Base-by-base conservation (phyloP, 805 yeast genomes). In the Starmerella sp. region DNA sequence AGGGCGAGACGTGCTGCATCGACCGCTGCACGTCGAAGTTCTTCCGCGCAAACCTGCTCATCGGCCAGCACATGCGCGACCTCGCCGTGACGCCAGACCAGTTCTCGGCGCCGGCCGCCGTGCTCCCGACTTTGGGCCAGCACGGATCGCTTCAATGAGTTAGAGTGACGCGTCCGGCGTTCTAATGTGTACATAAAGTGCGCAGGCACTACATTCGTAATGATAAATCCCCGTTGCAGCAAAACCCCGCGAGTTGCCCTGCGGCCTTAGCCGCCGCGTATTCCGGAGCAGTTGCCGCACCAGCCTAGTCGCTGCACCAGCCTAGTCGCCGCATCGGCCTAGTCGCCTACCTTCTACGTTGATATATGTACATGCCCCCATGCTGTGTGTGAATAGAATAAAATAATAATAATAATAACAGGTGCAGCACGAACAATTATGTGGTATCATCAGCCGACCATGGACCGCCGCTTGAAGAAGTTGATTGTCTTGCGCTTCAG, bases 11-110 rank as follows among this genome's bases (percentile, higher is more conserved):
- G 56, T 76, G 79, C 46, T 91, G 97, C 67, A 71, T 86, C 10
- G 96, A 89, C 67, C 74, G 97, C 57, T 90, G 97, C 71, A 91
- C 86, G 45, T 70, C 81, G 59, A 90, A 90, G 68, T 89, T 83
- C 69, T 86, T 88, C 73, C 76, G 76, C 62, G 83, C 89, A 47
- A 89, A 60, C 53, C 32, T 37, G 83, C 45, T 57, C 49, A 59
- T 69, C 5, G 68, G 69, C 38, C 61, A 63, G 39, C 57, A 56
- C 43, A 47, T 69, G 60, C 55, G 67, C 29, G 43, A 55, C 11
- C 47, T 50, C 13, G 57, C 54, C 14, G 54, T 49, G 35, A 43
- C 42, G 39, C 58, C 63, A 10, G 59, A 54, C 14, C 35, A 39
- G 28, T 8, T 54, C 17, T 50, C 63, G 5, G 45, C 64, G 5